Evolutionary conservation across 257 asterid genomes (phyloP).

Genomic region (Salvia miltiorrhiza): DNA sequence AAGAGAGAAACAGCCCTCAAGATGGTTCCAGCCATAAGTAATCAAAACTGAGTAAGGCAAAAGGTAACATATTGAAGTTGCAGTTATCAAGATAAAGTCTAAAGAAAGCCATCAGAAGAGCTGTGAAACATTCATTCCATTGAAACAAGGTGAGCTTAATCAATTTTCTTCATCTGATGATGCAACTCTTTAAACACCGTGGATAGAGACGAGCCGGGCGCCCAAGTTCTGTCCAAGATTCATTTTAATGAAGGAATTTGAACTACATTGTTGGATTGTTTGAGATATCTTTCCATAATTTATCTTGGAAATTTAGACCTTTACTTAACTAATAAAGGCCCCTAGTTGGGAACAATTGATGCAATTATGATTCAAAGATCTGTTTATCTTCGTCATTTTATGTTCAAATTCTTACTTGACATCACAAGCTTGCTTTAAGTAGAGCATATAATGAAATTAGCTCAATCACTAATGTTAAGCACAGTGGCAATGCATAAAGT

Average conservation of each 20-base stretch:
- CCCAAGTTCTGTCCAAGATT: background rate
- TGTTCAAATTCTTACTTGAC: background rate
- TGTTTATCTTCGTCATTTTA: background rate
- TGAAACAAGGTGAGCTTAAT: constrained; percentile 11
- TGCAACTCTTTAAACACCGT: background rate
- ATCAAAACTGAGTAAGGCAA: constrained; percentile 18
- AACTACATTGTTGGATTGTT: background rate
- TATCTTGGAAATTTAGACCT: background rate
- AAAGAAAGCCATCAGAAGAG: constrained; percentile 2
- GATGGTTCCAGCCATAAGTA: constrained; percentile 31
- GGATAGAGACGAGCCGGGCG: background rate
- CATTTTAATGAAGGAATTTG: background rate
- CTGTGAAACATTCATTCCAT: constrained; percentile 2
- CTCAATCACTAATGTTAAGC: background rate
- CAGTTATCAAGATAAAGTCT: background rate
- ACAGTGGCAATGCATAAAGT: background rate
- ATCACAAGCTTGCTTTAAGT: background rate
- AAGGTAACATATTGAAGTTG: background rate
- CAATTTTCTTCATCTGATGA: constrained; percentile 18
- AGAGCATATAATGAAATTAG: background rate
- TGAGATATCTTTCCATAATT: background rate
- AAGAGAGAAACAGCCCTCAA: constrained; percentile 29
- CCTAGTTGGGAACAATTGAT: constrained; percentile 5
- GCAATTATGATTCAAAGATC: background rate
- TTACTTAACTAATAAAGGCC: constrained; percentile 9